Evolutionary conservation across 352 stramenopile species (phyloP).

Genomic region (Globisporangium middletonii): DNA sequence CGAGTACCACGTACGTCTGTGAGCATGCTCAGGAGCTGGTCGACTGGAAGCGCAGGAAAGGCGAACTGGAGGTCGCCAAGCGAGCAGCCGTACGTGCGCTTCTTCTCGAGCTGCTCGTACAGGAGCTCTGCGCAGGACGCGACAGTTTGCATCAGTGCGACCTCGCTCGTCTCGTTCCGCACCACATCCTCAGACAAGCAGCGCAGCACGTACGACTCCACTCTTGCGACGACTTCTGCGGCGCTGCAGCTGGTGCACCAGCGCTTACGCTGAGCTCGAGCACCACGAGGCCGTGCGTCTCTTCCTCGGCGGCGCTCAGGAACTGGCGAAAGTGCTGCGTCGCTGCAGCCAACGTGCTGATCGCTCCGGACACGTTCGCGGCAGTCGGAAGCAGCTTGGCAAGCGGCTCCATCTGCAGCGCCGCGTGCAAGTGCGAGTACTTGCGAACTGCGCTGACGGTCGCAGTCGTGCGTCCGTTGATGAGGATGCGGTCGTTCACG

Average conservation of each 20-base stretch:
- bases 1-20: slow-evolving; percentile 35
- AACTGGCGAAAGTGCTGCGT: slow-evolving; percentile 55
- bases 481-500: slow-evolving; percentile 53
- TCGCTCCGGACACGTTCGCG: background rate
- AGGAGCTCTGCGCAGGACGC: slow-evolving; percentile 26
- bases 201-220: slow-evolving; percentile 39
- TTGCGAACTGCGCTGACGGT: slow-evolving; percentile 50
- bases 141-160: background rate
- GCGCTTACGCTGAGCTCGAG: slow-evolving; percentile 36
- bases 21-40: slow-evolving; percentile 47
- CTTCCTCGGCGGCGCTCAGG: slow-evolving; percentile 52
- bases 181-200: background rate
- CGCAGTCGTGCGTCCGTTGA: slow-evolving; percentile 40
- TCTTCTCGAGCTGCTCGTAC: slow-evolving; percentile 33
- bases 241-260: slow-evolving; percentile 7
- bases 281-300: slow-evolving; percentile 43
- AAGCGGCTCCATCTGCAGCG: slow-evolving; percentile 51
- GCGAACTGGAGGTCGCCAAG: slow-evolving; percentile 53
- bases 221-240: slow-evolving; percentile 32
- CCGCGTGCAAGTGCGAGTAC: slow-evolving; percentile 46
- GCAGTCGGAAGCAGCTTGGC: slow-evolving; percentile 27
- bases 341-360: slow-evolving; percentile 20
- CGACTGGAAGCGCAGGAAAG: slow-evolving; percentile 38
- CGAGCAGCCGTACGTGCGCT: slow-evolving; percentile 26
- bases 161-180: too few relatives aligned